These are phyloP conservation scores for Fonsecaea erecta DNA, from an alignment of 2,329 filamentous ascomycete genomes.

Conservation along the genomic window DNA sequence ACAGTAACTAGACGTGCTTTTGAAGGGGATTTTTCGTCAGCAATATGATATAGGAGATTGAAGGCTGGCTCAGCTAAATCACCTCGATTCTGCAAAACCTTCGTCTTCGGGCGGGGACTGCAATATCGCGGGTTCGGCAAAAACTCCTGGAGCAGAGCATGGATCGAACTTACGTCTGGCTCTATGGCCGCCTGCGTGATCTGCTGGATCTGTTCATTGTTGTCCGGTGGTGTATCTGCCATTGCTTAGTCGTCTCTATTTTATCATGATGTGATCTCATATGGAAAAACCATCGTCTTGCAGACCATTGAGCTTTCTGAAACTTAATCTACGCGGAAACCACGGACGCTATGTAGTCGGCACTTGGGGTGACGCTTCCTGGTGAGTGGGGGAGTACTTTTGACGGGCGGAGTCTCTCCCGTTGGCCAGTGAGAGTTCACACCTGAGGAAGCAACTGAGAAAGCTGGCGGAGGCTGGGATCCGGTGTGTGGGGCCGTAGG, in stretches of 20 bases:
- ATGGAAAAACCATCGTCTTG: not conserved
- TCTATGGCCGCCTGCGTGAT: not conserved
- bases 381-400: not conserved
- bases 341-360: not conserved
- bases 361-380: not conserved
- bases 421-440: not conserved
- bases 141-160: not conserved
- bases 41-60: not conserved
- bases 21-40: not conserved
- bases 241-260: not conserved
- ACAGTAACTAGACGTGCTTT: conserved; percentile 23
- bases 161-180: not conserved
- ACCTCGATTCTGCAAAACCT: not conserved
- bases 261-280: not conserved
- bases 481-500: not conserved
- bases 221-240: not conserved
- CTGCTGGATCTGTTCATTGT: not conserved
- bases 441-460: not conserved
- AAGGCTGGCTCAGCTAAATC: not conserved
- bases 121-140: not conserved
- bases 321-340: not conserved
- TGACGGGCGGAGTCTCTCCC: not conserved
- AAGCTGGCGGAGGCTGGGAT: not conserved
- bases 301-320: not conserved
- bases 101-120: not conserved